These are phyloP conservation scores for Platismatia glauca DNA, from an alignment of 495 filamentous ascomycete species.

Conservation along the genomic window DNA sequence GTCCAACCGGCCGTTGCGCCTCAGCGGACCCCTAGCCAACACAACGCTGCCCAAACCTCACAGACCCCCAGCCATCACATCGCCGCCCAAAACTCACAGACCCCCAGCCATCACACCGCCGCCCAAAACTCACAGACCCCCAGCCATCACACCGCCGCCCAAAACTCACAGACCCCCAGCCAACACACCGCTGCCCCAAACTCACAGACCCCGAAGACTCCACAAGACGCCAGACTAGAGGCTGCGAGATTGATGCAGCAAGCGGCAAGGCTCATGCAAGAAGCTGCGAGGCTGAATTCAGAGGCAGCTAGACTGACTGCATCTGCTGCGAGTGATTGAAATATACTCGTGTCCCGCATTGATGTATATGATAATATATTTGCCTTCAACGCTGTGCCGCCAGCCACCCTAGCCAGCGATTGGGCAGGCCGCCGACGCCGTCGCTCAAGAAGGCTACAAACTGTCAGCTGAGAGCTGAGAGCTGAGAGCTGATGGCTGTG, in stretches of 20 bases:
- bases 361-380: background rate
- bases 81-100: too few relatives aligned
- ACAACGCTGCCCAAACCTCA: background rate
- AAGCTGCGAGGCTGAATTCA: conserved; percentile 22
- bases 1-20: conserved; percentile 8
- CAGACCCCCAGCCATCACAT: too few relatives aligned
- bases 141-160: background rate
- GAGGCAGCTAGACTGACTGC: conserved; percentile 23
- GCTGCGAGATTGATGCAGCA: conserved; percentile 25
- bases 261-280: conserved; percentile 24
- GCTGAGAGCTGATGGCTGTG: background rate
- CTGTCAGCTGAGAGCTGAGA: too few relatives aligned
- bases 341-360: background rate
- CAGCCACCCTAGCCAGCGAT: background rate
- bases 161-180: background rate
- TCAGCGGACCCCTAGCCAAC: conserved; percentile 1
- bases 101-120: too few relatives aligned
- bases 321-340: conserved; percentile 15
- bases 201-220: conserved; percentile 8
- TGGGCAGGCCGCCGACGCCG: background rate
- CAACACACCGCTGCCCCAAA: conserved; percentile 1
- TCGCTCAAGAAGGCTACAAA: background rate
- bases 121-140: too few relatives aligned
- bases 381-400: background rate
- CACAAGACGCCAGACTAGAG: conserved; percentile 19